Percentiles rank a stretch among this genome's conserved stretches.
Evolutionary conservation across 2,329 filamentous ascomycete genomes (phyloP).

Genomic region (Alternaria alternata): DNA sequence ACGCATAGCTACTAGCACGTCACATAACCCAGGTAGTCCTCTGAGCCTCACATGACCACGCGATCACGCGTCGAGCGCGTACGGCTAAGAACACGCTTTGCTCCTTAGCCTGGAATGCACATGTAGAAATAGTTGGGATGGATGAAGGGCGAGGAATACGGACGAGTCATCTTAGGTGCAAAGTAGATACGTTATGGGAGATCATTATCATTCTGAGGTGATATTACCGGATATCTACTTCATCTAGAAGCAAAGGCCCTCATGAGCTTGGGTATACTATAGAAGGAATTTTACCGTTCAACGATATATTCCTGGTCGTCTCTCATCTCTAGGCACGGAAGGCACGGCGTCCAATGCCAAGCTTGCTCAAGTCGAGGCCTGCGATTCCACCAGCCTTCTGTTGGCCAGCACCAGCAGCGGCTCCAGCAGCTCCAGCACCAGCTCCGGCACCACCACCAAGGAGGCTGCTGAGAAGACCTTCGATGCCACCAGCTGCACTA

Average conservation of each 20-base stretch:
- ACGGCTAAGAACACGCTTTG: not conserved
- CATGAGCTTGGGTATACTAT: not conserved
- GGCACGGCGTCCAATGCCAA: constrained; percentile 13
- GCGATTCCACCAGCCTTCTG: constrained; percentile 10
- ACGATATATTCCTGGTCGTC: not conserved
- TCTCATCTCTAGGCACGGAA: constrained; percentile 21
- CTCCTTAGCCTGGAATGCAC: not conserved
- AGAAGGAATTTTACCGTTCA: not conserved
- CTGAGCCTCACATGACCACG: constrained; percentile 6
- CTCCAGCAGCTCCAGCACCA: constrained; percentile 13
- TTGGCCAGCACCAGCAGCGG: constrained; percentile 2
- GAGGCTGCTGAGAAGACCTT: constrained; percentile 1
- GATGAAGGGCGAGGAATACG: constrained; percentile 21
- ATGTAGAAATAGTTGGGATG: constrained; percentile 27
- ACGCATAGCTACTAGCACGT: not conserved
- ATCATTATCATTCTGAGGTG: not conserved
- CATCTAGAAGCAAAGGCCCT: not conserved
- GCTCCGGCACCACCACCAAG: constrained; percentile 10
- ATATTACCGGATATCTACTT: constrained; percentile 4
- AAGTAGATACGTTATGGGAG: not conserved
- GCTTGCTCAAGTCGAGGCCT: constrained; percentile 12
- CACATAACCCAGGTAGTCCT: not conserved
- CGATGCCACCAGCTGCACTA: constrained; percentile 4
- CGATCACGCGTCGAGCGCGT: not conserved
- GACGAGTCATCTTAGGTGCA: not conserved